A percentile compares a stretch with the other conserved stretches of the same genome.
Evolutionary conservation across 805 yeast species (phyloP).

Genomic region (Sugiyamaella mastotermitis): DNA sequence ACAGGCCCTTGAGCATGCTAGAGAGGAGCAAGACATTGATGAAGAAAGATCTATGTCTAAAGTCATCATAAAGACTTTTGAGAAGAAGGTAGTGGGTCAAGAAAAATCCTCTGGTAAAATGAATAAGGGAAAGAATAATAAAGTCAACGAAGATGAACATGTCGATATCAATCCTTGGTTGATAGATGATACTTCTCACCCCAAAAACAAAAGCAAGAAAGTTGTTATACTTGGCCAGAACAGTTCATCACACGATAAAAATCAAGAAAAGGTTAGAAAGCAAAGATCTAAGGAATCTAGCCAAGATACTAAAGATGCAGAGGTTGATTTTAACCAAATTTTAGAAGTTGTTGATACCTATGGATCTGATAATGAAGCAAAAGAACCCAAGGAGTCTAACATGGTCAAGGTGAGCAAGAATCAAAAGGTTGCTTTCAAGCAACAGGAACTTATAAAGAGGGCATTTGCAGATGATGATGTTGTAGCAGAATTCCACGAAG

Average conservation of each 20-base stretch:
- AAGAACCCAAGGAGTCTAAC: constrained; percentile 32
- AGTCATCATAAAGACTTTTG: constrained; percentile 11
- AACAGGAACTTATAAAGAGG: constrained; percentile 73
- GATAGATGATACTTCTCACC: constrained; percentile 29
- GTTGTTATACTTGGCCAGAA: constrained; percentile 43
- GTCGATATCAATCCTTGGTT: constrained; percentile 33
- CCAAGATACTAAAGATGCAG: constrained; percentile 18
- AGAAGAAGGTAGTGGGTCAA: constrained; percentile 7
- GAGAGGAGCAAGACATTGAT: constrained; percentile 21
- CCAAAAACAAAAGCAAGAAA: constrained; percentile 43
- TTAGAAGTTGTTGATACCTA: constrained; percentile 47
- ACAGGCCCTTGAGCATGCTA: constrained; percentile 24
- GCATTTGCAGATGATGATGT: constrained; percentile 99
- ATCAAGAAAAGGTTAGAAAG: constrained; percentile 33
- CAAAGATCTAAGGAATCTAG: constrained; percentile 32
- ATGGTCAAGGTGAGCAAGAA: constrained; percentile 17
- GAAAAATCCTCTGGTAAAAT: constrained; percentile 8
- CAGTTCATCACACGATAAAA: constrained; percentile 45
- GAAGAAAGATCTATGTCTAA: constrained; percentile 9
- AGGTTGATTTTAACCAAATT: constrained; percentile 40
- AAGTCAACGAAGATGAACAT: constrained; percentile 12
- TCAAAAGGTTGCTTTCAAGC: constrained; percentile 52
- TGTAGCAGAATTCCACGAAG: constrained; percentile 69
- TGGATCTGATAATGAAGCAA: constrained; percentile 36
- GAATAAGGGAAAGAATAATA: constrained; percentile 1